These are phyloP conservation scores for Paramecium caudatum DNA, from an alignment of 73 alveolate species.

Conservation along the genomic window DNA sequence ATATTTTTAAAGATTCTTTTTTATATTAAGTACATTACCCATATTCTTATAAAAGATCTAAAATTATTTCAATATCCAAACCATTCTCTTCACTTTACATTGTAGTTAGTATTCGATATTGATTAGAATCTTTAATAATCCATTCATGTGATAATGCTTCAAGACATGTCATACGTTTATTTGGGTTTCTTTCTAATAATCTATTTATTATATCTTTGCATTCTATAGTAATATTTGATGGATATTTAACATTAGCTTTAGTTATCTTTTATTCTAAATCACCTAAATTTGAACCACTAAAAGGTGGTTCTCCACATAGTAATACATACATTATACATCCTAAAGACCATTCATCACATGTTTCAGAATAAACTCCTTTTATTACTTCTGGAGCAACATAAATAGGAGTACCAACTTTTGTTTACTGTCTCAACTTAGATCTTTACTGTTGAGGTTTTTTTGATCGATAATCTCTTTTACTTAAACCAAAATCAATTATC, in stretches of 20 bases:
- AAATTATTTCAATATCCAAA: constrained; percentile 3
- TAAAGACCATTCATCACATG: constrained; percentile 87
- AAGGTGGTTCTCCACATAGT: constrained; percentile 82
- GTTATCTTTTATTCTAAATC: constrained; percentile 77
- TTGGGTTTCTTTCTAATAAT: constrained; percentile 8
- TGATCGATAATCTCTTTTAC: constrained; percentile 42
- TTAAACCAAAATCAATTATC: constrained; percentile 96
- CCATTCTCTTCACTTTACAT: constrained; percentile 35
- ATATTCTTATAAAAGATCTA: background rate
- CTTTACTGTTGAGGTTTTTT: constrained; percentile 14
- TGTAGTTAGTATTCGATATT: background rate
- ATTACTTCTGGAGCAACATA: constrained; percentile 82
- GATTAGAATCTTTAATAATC: constrained; percentile 25
- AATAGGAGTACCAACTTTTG: constrained; percentile 79
- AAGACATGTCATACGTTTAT: constrained; percentile 9
- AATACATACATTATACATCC: constrained; percentile 84
- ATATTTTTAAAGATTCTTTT: constrained; percentile 17
- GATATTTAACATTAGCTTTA: constrained; percentile 36
- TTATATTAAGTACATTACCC: constrained; percentile 35
- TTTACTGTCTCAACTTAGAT: constrained; percentile 73
- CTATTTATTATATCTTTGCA: constrained; percentile 21
- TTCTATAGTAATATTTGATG: background rate
- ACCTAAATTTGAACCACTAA: constrained; percentile 76
- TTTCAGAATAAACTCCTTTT: constrained; percentile 68
- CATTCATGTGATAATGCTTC: constrained; percentile 13